These are phyloP conservation scores for Wickerhamomyces silvicola DNA, from an alignment of 805 yeast genomes.

Conservation along the genomic window DNA sequence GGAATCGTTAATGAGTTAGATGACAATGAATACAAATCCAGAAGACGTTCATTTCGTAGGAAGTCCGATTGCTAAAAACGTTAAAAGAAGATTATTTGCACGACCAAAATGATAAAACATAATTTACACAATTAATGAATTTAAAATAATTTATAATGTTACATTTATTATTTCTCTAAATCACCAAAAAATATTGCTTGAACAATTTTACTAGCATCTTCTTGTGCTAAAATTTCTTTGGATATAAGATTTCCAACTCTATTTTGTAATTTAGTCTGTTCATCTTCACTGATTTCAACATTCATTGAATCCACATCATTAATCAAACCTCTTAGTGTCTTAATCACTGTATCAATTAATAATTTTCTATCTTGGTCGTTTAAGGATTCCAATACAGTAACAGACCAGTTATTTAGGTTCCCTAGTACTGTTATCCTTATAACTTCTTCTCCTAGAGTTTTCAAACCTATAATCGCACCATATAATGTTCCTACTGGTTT, in stretches of 20 bases:
- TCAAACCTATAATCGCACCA: slow-evolving; percentile 84
- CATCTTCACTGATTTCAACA: slow-evolving; percentile 29
- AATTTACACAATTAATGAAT: background rate
- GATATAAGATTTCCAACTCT: slow-evolving; percentile 61
- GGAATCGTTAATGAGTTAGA: slow-evolving; percentile 9
- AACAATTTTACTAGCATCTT: slow-evolving; percentile 43
- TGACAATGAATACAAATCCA: slow-evolving; percentile 7
- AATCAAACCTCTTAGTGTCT: slow-evolving; percentile 46
- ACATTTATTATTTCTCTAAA: slow-evolving; percentile 9
- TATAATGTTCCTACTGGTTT: slow-evolving; percentile 86
- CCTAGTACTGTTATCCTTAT: slow-evolving; percentile 79
- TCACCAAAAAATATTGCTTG: slow-evolving; percentile 76
- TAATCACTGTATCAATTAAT: slow-evolving; percentile 45
- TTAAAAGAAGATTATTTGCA: slow-evolving; percentile 31
- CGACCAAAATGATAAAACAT: slow-evolving; percentile 16
- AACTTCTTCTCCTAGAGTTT: slow-evolving; percentile 82
- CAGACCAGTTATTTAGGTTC: slow-evolving; percentile 76
- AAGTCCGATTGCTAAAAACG: slow-evolving; percentile 24
- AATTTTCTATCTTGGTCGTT: slow-evolving; percentile 39
- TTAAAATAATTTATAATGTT: slow-evolving; percentile 5
- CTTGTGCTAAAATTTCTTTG: slow-evolving; percentile 38
- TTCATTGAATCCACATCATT: slow-evolving; percentile 29
- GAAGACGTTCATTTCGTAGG: no score
- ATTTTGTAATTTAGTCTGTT: slow-evolving; percentile 38
- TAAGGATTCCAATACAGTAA: slow-evolving; percentile 41